Evolutionary conservation across 352 stramenopile genomes (phyloP).

Genomic region (Pythium utonaiense): DNA sequence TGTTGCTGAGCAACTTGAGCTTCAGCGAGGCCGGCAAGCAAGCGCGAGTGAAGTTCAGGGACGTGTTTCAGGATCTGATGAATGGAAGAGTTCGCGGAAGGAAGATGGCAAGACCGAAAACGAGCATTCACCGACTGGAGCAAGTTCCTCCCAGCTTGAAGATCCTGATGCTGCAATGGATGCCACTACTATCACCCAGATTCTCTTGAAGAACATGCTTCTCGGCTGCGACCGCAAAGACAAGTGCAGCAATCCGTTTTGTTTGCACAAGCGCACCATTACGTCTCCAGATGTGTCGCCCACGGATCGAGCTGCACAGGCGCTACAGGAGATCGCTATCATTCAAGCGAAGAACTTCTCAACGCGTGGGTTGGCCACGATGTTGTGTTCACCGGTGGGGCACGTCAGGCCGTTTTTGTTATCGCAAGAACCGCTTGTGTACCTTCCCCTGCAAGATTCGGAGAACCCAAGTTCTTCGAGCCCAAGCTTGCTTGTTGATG

Average conservation of each 20-base stretch:
- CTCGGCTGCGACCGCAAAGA: slow-evolving; percentile 17
- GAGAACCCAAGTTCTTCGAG: background rate
- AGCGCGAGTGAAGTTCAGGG: slow-evolving; percentile 55
- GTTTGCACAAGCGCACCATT: slow-evolving; percentile 16
- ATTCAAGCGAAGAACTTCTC: slow-evolving; percentile 38
- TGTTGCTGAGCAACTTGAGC: slow-evolving; percentile 42
- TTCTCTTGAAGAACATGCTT: slow-evolving; percentile 3
- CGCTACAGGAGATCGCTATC: slow-evolving; percentile 39
- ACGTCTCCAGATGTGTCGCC: slow-evolving; percentile 20
- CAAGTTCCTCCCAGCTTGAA: background rate
- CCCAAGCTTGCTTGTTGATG: slow-evolving; percentile 34
- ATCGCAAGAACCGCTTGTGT: slow-evolving; percentile 34
- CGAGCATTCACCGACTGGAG: background rate
- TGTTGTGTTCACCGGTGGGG: slow-evolving; percentile 31
- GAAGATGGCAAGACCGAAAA: slow-evolving; percentile 42
- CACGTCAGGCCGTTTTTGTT: slow-evolving; percentile 47
- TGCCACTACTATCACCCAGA: slow-evolving; percentile 3
- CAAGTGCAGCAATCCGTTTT: slow-evolving; percentile 42
- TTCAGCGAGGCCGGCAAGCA: slow-evolving; percentile 28
- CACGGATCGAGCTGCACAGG: slow-evolving; percentile 45
- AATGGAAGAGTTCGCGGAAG: slow-evolving; percentile 70
- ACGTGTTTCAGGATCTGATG: slow-evolving; percentile 69
- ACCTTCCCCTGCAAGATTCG: slow-evolving; percentile 60
- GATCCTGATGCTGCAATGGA: background rate
- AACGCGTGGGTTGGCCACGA: slow-evolving; percentile 29